phyloP scores from a whole-genome alignment of 345 rosid genomes.

The Arabis alpina region DNA sequence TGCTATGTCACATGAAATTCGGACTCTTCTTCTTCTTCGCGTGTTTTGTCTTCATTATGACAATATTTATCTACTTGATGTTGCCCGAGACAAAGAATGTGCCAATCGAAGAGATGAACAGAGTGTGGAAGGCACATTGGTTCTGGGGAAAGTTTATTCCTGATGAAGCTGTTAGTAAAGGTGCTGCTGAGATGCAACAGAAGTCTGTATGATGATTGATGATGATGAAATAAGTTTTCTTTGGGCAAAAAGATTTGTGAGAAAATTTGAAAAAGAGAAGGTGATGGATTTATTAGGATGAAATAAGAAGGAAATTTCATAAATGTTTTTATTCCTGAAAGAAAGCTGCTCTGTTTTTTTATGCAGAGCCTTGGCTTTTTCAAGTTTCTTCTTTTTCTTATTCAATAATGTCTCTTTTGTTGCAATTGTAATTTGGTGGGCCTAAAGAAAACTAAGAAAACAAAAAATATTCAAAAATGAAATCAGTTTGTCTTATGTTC shows the following conservation, averaged over 20 bases:
- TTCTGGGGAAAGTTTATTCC: conserved; percentile 48
- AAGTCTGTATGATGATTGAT: conserved; percentile 34
- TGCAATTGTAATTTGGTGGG: too few species aligned
- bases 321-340: background rate
- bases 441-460: too few species aligned
- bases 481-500: too few species aligned
- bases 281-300: conserved; percentile 20
- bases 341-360: conserved; percentile 25
- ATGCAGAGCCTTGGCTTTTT: conserved; percentile 10
- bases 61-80: conserved; percentile 43
- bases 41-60: conserved; percentile 51
- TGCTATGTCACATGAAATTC: conserved; percentile 61
- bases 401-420: conserved; percentile 18
- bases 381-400: background rate
- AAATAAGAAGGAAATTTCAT: conserved; percentile 11
- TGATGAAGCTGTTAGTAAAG: conserved; percentile 42
- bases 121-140: conserved; percentile 48
- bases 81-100: conserved; percentile 55
- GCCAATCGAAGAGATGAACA: conserved; percentile 48
- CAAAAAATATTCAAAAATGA: too few species aligned
- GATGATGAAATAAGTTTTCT: background rate
- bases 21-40: conserved; percentile 61
- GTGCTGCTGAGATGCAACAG: conserved; percentile 44
- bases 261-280: conserved; percentile 10
- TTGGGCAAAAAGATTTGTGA: background rate